Conservation (phyloP, 805 yeast species). For the Metschnikowia cubensis region DNA sequence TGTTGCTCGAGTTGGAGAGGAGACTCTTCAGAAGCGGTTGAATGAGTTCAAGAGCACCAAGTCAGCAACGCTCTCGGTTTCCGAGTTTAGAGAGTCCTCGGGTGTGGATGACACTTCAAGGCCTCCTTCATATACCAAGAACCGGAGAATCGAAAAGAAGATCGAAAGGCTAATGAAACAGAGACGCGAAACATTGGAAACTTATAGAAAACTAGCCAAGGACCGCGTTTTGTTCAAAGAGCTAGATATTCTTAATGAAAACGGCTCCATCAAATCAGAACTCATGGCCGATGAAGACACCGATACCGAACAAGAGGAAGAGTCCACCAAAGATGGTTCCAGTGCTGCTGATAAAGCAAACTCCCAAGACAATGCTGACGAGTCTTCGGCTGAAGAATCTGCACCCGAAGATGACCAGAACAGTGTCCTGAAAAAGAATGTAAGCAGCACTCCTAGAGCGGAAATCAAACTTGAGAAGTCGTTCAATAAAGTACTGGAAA, state of each 20-base stretch:
- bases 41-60: slow-evolving; percentile 80
- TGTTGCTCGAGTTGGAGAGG: slow-evolving; percentile 92
- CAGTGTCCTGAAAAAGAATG: background rate
- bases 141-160: slow-evolving; percentile 49
- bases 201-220: slow-evolving; percentile 23
- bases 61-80: slow-evolving; percentile 69
- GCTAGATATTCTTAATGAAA: background rate
- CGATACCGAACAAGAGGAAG: slow-evolving; percentile 7
- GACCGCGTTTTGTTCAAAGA: slow-evolving; percentile 9
- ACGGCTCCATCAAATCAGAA: background rate
- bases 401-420: background rate
- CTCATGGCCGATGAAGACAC: slow-evolving; percentile 9
- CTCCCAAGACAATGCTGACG: background rate
- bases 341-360: background rate
- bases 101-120: slow-evolving; percentile 42
- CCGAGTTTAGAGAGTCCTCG: slow-evolving; percentile 59
- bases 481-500: background rate
- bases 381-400: background rate
- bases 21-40: slow-evolving; percentile 84
- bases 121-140: slow-evolving; percentile 80
- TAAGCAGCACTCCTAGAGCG: background rate
- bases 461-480: background rate
- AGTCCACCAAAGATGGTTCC: background rate
- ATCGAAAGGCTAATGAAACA: slow-evolving; percentile 27
- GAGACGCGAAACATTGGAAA: slow-evolving; percentile 17